Evolutionary conservation across 2,329 filamentous ascomycete genomes (phyloP).

Genomic region (Phialophora tarda): DNA sequence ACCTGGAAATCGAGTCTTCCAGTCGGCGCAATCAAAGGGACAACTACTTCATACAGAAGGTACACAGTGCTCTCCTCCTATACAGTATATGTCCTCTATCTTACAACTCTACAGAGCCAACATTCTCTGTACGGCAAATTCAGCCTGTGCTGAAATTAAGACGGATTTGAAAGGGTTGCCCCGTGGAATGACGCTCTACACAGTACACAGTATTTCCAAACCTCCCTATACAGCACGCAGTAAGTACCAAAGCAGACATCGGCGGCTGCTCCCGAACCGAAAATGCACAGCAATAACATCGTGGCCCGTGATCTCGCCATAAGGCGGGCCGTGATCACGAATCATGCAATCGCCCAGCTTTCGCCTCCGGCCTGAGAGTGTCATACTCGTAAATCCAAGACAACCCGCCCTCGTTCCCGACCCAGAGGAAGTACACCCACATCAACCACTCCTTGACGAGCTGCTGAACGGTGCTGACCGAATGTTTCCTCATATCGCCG

Average conservation of each 20-base stretch:
- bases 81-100: too few species aligned
- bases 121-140: too few species aligned
- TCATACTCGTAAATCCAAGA: slow-evolving; percentile 33
- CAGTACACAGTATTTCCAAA: too few species aligned
- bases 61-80: too few species aligned
- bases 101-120: too few species aligned
- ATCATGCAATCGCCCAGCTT: not conserved
- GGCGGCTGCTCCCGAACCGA: not conserved
- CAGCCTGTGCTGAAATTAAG: not conserved
- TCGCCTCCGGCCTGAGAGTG: not conserved
- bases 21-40: not conserved
- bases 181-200: not conserved
- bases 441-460: slow-evolving; percentile 35
- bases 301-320: too few species aligned
- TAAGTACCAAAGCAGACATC: not conserved
- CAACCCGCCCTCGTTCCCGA: slow-evolving; percentile 22
- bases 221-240: not conserved
- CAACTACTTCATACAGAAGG: not conserved
- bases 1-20: not conserved
- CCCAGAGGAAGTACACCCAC: slow-evolving; percentile 29
- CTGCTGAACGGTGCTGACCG: slow-evolving; percentile 25
- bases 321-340: not conserved
- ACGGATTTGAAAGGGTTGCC: not conserved
- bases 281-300: not conserved
- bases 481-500: slow-evolving; percentile 28